Percentiles rank a stretch among this genome's conserved stretches.
These are phyloP conservation scores for Curvularia spicifera DNA, from an alignment of 2,329 filamentous ascomycete genomes.

Conservation along the genomic window DNA sequence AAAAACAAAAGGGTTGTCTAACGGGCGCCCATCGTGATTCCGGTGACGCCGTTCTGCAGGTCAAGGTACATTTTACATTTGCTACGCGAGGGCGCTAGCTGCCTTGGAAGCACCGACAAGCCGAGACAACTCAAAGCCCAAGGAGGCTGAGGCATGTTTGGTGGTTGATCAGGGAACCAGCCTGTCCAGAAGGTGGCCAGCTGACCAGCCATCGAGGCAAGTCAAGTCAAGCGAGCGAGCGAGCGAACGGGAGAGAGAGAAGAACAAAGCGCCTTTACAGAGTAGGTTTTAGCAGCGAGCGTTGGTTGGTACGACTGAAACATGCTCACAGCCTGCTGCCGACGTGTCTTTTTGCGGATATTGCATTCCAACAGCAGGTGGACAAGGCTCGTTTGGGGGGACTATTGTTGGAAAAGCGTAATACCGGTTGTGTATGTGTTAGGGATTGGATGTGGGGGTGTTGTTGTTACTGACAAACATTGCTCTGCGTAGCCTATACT, in stretches of 20 bases:
- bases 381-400: conserved; percentile 2
- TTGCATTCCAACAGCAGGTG: conserved; percentile 16
- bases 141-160: conserved; percentile 18
- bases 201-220: conserved; percentile 23
- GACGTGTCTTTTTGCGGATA: conserved; percentile 21
- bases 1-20: conserved; percentile 30
- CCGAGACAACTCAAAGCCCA: conserved; percentile 22
- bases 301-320: conserved; percentile 25
- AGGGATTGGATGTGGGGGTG: not conserved
- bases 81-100: conserved; percentile 10
- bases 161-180: conserved; percentile 25
- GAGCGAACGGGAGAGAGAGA: not conserved
- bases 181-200: conserved; percentile 19
- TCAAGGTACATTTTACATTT: conserved; percentile 14
- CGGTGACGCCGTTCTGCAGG: conserved; percentile 28
- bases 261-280: conserved; percentile 9
- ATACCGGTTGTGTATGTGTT: no score
- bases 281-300: not conserved
- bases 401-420: conserved; percentile 9
- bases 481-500: not conserved
- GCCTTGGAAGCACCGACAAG: conserved; percentile 15
- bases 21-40: conserved; percentile 29
- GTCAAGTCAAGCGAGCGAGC: conserved; percentile 1
- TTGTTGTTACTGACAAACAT: not conserved
- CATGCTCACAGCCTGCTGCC: conserved; percentile 19